Evolutionary conservation across 805 yeast genomes (phyloP).

Genomic region (Cyberlindnera maclurae): DNA sequence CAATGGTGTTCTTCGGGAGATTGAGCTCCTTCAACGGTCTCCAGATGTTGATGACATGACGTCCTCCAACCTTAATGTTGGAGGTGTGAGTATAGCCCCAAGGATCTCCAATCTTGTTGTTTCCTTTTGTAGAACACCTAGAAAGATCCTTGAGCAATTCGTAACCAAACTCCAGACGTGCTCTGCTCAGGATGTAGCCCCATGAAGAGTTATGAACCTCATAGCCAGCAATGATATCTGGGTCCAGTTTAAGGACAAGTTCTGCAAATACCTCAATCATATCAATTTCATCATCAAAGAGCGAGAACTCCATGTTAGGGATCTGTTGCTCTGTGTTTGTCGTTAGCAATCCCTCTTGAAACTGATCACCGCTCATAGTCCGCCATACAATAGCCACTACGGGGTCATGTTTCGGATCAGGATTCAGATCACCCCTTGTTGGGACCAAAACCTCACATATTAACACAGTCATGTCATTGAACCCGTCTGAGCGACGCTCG

Average conservation of each 20-base stretch:
- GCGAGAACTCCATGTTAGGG: slow-evolving; percentile 2
- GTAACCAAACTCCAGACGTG: slow-evolving; percentile 34
- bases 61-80: slow-evolving; percentile 59
- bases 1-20: slow-evolving; percentile 64
- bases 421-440: slow-evolving; percentile 40
- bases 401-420: slow-evolving; percentile 62
- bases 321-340: slow-evolving; percentile 17
- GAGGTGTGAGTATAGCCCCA: slow-evolving; percentile 85
- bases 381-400: slow-evolving; percentile 59
- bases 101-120: slow-evolving; percentile 51
- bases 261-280: slow-evolving; percentile 50
- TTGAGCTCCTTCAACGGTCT: slow-evolving; percentile 60
- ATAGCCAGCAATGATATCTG: slow-evolving; percentile 82
- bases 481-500: slow-evolving; percentile 32
- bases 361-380: slow-evolving; percentile 37
- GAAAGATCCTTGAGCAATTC: slow-evolving; percentile 58
- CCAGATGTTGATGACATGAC: slow-evolving; percentile 87
- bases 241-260: slow-evolving; percentile 60
- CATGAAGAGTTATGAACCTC: slow-evolving; percentile 78
- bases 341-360: slow-evolving; percentile 30
- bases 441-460: slow-evolving; percentile 63
- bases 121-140: slow-evolving; percentile 42
- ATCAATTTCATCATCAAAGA: slow-evolving; percentile 47
- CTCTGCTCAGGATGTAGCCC: slow-evolving; percentile 82
- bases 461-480: slow-evolving; percentile 47